A percentile compares a stretch with the other conserved stretches of the same genome.
phyloP scores from a whole-genome alignment of 2,329 filamentous ascomycete genomes.

The Scedosporium apiospermum region DNA sequence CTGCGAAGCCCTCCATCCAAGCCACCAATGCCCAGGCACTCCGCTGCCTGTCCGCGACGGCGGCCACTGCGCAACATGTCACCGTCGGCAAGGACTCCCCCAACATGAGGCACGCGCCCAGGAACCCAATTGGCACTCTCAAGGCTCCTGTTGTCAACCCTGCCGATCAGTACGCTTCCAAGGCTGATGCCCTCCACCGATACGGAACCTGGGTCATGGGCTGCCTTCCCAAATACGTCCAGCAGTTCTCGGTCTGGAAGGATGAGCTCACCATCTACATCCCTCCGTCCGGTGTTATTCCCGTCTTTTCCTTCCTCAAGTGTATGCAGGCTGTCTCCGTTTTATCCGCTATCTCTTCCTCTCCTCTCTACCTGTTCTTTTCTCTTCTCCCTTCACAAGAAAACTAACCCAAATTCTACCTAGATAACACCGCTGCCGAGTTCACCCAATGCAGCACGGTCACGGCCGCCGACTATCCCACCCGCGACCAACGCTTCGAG shows the following conservation, averaged over 20 bases:
- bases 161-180: constrained; percentile 82
- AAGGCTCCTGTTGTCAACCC: constrained; percentile 79
- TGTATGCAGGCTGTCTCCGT: constrained; percentile 28
- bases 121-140: constrained; percentile 46
- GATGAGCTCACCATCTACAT: constrained; percentile 96
- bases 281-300: constrained; percentile 75
- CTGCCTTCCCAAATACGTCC: constrained; percentile 92
- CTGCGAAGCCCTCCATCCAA: constrained; percentile 34
- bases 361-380: neutral
- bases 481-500: constrained; percentile 91
- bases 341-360: constrained; percentile 3
- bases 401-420: constrained; percentile 1
- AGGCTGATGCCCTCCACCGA: constrained; percentile 78
- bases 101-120: constrained; percentile 59
- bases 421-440: constrained; percentile 91
- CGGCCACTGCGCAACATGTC: constrained; percentile 30
- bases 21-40: constrained; percentile 29
- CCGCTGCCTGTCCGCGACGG: constrained; percentile 40
- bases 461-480: constrained; percentile 92
- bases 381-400: constrained; percentile 4
- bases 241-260: constrained; percentile 99
- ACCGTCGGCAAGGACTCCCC: constrained; percentile 49
- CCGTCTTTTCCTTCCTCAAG: constrained; percentile 90
- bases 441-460: constrained; percentile 90
- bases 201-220: constrained; percentile 97